Percentiles rank a stretch among this genome's conserved stretches.
Evolutionary conservation across 176 grass and related monocot species (phyloP).

Genomic region (Chrysopogon serrulatus): DNA sequence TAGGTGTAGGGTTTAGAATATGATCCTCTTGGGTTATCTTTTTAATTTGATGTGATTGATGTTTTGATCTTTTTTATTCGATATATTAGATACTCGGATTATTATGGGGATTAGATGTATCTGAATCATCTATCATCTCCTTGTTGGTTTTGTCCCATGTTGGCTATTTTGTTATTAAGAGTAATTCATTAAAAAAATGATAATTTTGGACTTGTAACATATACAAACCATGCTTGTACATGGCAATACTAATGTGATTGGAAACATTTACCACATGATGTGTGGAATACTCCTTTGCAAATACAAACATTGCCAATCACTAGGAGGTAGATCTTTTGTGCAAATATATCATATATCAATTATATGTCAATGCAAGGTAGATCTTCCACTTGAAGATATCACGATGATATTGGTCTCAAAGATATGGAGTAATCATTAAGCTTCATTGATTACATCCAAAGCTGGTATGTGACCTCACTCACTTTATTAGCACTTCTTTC

Average conservation of each 20-base stretch:
- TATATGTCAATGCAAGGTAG: not conserved
- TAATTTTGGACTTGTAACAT: not conserved
- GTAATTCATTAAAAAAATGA: not conserved
- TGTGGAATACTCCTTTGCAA: not conserved
- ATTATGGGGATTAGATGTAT: conserved; percentile 9
- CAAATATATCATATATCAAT: not conserved
- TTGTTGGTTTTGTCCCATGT: conserved; percentile 10
- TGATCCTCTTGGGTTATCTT: conserved; percentile 11
- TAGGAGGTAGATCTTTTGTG: conserved; percentile 5
- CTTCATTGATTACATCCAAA: not conserved
- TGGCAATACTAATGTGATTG: not conserved
- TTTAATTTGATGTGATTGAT: conserved; percentile 26
- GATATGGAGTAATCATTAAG: not conserved
- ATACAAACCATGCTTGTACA: not conserved
- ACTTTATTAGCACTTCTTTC: not conserved
- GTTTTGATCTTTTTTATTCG: conserved; percentile 18
- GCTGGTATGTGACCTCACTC: not conserved
- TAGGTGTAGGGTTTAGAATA: conserved; percentile 2
- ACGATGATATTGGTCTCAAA: not conserved
- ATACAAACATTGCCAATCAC: not conserved
- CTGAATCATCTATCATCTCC: conserved; percentile 17
- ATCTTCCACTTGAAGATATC: not conserved
- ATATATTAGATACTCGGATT: not conserved
- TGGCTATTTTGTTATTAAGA: conserved; percentile 1
- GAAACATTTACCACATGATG: not conserved